A percentile compares a stretch with the other conserved stretches of the same genome.
These are phyloP conservation scores for Blastobotrys mokoenaii DNA, from an alignment of 805 yeast genomes.

Conservation along the genomic window DNA sequence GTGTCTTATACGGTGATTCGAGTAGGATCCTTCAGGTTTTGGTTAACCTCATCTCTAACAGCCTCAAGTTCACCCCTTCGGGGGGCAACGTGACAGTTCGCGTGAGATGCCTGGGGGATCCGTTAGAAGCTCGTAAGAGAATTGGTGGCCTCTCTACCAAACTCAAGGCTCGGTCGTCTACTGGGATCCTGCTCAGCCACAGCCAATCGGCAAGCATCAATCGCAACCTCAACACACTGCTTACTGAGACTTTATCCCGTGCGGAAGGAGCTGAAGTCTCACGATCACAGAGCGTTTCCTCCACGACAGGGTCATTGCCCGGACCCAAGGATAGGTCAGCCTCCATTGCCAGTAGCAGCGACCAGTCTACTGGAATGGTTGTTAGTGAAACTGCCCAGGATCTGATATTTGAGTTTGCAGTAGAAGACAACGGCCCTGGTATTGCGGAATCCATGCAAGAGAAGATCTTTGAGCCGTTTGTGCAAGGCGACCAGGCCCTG, in stretches of 20 bases:
- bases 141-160: not conserved
- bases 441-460: constrained; percentile 74
- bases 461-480: constrained; percentile 89
- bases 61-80: constrained; percentile 85
- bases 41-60: constrained; percentile 86
- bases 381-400: not conserved
- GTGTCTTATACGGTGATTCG: constrained; percentile 72
- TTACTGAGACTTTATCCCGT: not conserved
- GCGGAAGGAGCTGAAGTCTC: not conserved
- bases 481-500: constrained; percentile 92
- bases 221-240: not conserved
- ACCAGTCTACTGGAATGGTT: not conserved
- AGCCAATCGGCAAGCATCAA: not conserved
- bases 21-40: constrained; percentile 85
- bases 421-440: constrained; percentile 91
- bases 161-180: not conserved
- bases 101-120: constrained; percentile 1
- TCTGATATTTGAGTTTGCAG: constrained; percentile 28
- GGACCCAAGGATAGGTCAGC: not conserved
- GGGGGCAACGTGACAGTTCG: constrained; percentile 56
- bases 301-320: not conserved
- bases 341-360: not conserved
- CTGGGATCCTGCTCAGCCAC: not conserved
- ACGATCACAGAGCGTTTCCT: not conserved
- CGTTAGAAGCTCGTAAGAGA: not conserved